Percentiles rank a stretch among this genome's conserved stretches.
Conservation (phyloP, 345 rosid genomes). For the Euclidium syriacum region DNA sequence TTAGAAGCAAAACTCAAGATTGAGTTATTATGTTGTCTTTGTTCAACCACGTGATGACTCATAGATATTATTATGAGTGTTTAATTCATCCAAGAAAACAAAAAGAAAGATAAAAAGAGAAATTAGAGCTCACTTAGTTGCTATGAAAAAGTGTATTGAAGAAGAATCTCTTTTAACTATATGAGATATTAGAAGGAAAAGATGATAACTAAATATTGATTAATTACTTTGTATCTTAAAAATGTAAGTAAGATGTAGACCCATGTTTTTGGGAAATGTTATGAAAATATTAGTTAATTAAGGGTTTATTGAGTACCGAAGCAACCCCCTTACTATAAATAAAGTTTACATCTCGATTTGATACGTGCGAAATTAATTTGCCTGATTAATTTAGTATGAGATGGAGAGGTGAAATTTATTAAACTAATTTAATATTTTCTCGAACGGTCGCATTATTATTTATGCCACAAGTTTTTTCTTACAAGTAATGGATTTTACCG, state of each 20-base stretch:
- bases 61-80: constrained; percentile 6
- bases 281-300: background rate
- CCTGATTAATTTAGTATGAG: background rate
- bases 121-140: background rate
- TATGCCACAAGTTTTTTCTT: constrained; percentile 8
- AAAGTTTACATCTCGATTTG: background rate
- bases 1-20: background rate
- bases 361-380: background rate
- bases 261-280: background rate
- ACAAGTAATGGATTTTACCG: background rate
- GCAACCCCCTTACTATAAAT: background rate
- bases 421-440: background rate
- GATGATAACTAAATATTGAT: background rate
- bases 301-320: background rate
- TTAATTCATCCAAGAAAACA: background rate
- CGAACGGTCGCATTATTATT: background rate
- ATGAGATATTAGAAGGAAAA: background rate
- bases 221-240: background rate
- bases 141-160: background rate
- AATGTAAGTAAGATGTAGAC: background rate
- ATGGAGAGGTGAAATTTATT: background rate
- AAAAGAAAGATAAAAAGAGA: too few relatives aligned
- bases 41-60: background rate
- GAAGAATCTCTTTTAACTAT: background rate
- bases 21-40: background rate